Conservation (phyloP, 345 rosid species). For the Ailanthus altissimus region DNA sequence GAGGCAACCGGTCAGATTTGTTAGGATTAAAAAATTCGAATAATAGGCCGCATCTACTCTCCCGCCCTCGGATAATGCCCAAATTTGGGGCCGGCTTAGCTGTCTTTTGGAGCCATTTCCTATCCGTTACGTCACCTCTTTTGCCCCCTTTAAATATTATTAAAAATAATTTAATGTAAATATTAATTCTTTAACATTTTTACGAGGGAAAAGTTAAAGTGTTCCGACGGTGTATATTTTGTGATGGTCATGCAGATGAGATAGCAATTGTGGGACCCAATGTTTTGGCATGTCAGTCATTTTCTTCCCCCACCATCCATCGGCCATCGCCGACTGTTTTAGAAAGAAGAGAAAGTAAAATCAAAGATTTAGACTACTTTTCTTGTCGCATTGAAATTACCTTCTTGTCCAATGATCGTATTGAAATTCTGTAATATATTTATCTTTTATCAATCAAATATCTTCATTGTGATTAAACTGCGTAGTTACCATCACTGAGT, state of each 20-base stretch:
- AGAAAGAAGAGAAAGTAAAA: background rate
- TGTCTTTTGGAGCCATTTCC: slow-evolving; percentile 27
- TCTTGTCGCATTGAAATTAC: too few species aligned
- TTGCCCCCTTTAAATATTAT: background rate
- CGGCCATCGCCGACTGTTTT: background rate
- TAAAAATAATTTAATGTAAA: background rate
- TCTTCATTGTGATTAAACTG: too few species aligned
- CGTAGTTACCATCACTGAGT: too few species aligned
- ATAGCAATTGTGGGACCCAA: background rate
- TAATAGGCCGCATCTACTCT: background rate
- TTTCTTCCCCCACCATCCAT: too few species aligned
- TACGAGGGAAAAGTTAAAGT: background rate
- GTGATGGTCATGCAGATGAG: background rate
- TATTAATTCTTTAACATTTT: background rate
- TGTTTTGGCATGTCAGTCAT: background rate
- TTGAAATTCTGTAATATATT: too few species aligned
- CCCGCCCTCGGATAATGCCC: background rate
- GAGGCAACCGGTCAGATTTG: slow-evolving; percentile 8
- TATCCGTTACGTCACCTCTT: slow-evolving; percentile 24
- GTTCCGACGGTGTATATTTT: background rate
- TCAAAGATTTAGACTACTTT: too few species aligned
- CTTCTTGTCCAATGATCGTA: too few species aligned
- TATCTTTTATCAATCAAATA: too few species aligned
- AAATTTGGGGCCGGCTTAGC: slow-evolving; percentile 31
- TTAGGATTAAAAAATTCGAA: background rate